Evolutionary conservation across 129 eudicot genomes (phyloP).

Genomic region (Mikania micrantha): DNA sequence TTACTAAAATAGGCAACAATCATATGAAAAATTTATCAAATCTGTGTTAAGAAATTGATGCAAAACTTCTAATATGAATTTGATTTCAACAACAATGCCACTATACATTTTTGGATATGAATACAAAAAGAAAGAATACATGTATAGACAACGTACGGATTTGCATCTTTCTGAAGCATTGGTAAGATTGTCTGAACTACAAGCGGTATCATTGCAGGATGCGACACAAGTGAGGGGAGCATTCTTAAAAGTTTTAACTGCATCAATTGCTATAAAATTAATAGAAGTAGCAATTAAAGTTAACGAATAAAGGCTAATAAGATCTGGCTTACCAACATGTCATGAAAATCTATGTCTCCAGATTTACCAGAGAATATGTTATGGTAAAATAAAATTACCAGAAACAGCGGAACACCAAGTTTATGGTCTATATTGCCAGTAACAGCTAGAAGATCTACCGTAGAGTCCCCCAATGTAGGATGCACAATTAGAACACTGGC

Average conservation of each 20-base stretch:
- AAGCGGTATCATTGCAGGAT: conserved; percentile 81
- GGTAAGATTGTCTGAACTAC: conserved; percentile 81
- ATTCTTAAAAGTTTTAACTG: conserved; percentile 77
- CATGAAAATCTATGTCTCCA: conserved; percentile 32
- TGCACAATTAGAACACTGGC: conserved; percentile 67
- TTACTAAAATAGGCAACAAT: background rate
- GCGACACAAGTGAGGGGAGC: conserved; percentile 82
- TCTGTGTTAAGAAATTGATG: conserved; percentile 4
- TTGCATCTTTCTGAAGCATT: conserved; percentile 76
- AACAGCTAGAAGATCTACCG: conserved; percentile 62
- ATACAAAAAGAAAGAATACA: conserved; percentile 6
- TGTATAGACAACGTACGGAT: conserved; percentile 51
- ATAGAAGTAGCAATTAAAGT: background rate
- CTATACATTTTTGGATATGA: conserved; percentile 1
- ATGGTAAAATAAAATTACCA: conserved; percentile 59
- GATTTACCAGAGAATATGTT: conserved; percentile 42
- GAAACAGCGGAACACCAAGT: conserved; percentile 75
- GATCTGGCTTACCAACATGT: conserved; percentile 55
- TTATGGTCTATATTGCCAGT: conserved; percentile 57
- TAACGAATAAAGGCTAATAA: conserved; percentile 1
- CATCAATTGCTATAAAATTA: conserved; percentile 15
- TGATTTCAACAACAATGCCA: background rate
- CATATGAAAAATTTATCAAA: conserved; percentile 1
- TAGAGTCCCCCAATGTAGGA: conserved; percentile 46
- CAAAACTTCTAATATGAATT: background rate